Conservation (phyloP, 495 filamentous ascomycete species). For the Letharia lupina region DNA sequence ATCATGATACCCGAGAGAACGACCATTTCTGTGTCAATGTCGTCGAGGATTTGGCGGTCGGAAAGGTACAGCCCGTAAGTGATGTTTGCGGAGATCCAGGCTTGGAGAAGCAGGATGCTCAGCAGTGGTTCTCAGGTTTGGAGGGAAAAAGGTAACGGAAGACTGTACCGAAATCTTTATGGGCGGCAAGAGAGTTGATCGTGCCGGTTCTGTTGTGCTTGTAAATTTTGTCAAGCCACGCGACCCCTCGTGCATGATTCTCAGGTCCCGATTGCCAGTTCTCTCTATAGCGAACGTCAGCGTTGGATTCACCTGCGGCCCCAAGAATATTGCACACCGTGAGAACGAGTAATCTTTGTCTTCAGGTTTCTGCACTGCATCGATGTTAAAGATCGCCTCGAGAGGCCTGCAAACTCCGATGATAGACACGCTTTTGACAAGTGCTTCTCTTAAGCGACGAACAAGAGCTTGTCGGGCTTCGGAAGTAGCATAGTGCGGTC, state of each 20-base stretch:
- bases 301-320: no score
- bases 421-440: slow-evolving; percentile 44
- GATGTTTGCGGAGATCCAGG: slow-evolving; percentile 31
- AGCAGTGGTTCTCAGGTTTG: background rate
- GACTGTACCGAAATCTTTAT: slow-evolving; percentile 38
- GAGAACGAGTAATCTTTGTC: slow-evolving; percentile 46
- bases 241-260: slow-evolving; percentile 39
- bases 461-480: slow-evolving; percentile 38
- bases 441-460: slow-evolving; percentile 44
- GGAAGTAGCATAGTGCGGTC: slow-evolving; percentile 33
- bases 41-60: slow-evolving; percentile 44
- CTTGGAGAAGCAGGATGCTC: slow-evolving; percentile 7
- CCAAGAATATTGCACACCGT: slow-evolving; percentile 20
- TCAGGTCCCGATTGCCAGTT: slow-evolving; percentile 38
- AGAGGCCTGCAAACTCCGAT: slow-evolving; percentile 48
- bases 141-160: background rate
- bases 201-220: slow-evolving; percentile 31
- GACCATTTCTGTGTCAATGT: slow-evolving; percentile 47
- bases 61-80: slow-evolving; percentile 52
- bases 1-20: slow-evolving; percentile 51
- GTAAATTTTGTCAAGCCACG: slow-evolving; percentile 41
- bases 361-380: slow-evolving; percentile 39
- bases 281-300: slow-evolving; percentile 19
- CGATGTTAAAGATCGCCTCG: slow-evolving; percentile 42
- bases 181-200: slow-evolving; percentile 39